phyloP scores from a whole-genome alignment of 2,329 filamentous ascomycete species.

The Dryadomyces quercus-mongolicae region DNA sequence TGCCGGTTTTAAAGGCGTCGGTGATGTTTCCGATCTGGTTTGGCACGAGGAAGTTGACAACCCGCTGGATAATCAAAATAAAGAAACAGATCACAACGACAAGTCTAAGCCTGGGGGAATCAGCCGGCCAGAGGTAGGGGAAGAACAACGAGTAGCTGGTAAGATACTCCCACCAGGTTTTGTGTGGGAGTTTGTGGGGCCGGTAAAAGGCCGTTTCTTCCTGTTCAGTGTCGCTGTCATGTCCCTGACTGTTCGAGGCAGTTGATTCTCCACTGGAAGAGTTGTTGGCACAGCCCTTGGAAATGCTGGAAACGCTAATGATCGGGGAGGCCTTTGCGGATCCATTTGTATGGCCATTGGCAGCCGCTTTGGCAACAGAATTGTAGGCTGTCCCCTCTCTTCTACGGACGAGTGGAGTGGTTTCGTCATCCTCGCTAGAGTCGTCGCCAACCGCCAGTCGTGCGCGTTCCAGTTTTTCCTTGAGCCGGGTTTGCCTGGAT shows the following conservation, averaged over 20 bases:
- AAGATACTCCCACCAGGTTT: slow-evolving; percentile 93
- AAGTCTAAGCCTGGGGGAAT: slow-evolving; percentile 59
- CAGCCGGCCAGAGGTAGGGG: slow-evolving; percentile 91
- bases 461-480: slow-evolving; percentile 28
- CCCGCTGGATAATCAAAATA: slow-evolving; percentile 67
- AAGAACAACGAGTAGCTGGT: slow-evolving; percentile 89
- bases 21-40: slow-evolving; percentile 70
- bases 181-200: slow-evolving; percentile 72
- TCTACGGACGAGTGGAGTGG: slow-evolving; percentile 47
- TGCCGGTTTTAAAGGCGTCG: slow-evolving; percentile 45
- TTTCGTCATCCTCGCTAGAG: neutral
- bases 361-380: neutral
- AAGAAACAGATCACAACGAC: slow-evolving; percentile 73
- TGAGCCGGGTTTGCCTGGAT: slow-evolving; percentile 28
- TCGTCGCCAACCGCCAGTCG: slow-evolving; percentile 17
- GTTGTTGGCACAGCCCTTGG: slow-evolving; percentile 23
- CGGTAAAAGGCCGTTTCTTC: slow-evolving; percentile 75
- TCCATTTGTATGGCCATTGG: neutral
- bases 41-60: slow-evolving; percentile 79
- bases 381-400: neutral
- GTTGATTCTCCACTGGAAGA: slow-evolving; percentile 13
- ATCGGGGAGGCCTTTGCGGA: neutral
- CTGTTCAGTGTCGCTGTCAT: slow-evolving; percentile 24
- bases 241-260: neutral
- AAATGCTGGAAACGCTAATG: slow-evolving; percentile 19